These are phyloP conservation scores for Cyberlindnera galapagoensis DNA, from an alignment of 805 yeast species.

Conservation along the genomic window DNA sequence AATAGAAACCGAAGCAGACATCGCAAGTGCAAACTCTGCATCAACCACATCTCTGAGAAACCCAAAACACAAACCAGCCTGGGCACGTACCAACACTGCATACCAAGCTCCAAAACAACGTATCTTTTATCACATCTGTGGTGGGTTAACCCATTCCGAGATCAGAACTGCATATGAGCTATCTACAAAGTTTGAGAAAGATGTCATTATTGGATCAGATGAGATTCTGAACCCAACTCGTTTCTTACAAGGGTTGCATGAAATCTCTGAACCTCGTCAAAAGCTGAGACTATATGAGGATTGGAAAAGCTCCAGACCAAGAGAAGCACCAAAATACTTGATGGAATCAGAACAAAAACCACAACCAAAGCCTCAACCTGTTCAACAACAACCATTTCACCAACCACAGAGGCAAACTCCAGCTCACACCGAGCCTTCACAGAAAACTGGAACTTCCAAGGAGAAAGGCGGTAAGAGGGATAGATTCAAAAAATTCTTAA, in stretches of 20 bases:
- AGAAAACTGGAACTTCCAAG: constrained; percentile 19
- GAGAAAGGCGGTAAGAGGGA: constrained; percentile 39
- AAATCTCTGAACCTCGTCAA: constrained; percentile 30
- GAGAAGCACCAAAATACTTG: constrained; percentile 38
- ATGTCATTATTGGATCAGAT: constrained; percentile 78
- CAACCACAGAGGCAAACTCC: too few species aligned
- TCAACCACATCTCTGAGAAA: constrained; percentile 54
- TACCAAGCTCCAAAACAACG: constrained; percentile 49
- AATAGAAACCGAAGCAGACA: constrained; percentile 34
- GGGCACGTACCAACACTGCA: constrained; percentile 49
- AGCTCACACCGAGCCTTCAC: constrained; percentile 4
- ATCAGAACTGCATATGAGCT: constrained; percentile 69
- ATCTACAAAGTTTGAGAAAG: constrained; percentile 54
- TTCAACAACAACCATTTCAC: constrained; percentile 6
- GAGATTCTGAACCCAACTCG: constrained; percentile 51
- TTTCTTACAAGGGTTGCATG: constrained; percentile 33
- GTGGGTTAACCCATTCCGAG: constrained; percentile 86
- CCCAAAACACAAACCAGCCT: constrained; percentile 66
- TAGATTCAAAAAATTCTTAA: constrained; percentile 42
- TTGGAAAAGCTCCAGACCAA: constrained; percentile 23
- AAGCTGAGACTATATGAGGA: constrained; percentile 39
- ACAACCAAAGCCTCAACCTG: constrained; percentile 6
- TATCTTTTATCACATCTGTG: constrained; percentile 75
- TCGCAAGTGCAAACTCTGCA: constrained; percentile 26
- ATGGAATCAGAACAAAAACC: constrained; percentile 29